Evolutionary conservation across 257 asterid species (phyloP).

Genomic region (Nicotiana undulata): DNA sequence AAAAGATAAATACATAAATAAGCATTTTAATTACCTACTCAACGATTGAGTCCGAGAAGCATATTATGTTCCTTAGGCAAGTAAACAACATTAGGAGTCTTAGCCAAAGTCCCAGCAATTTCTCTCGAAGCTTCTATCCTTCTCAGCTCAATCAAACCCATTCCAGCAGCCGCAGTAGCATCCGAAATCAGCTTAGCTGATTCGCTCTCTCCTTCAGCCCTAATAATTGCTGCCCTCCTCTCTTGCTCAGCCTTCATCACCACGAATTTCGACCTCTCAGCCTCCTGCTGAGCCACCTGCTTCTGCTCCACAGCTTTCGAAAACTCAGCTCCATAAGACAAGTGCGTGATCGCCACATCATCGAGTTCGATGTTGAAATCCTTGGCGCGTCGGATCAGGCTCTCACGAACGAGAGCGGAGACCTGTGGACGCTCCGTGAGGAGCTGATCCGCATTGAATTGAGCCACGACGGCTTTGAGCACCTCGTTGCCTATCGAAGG

Average conservation of each 20-base stretch:
- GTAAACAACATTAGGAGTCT: conserved; percentile 31
- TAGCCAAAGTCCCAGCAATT: conserved; percentile 34
- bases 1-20: not conserved
- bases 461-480: conserved; percentile 86
- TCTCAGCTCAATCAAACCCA: conserved; percentile 35
- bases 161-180: conserved; percentile 39
- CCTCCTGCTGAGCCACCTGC: conserved; percentile 99
- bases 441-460: conserved; percentile 88
- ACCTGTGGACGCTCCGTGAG: conserved; percentile 93
- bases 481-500: conserved; percentile 95
- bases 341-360: conserved; percentile 91
- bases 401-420: conserved; percentile 83
- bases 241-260: conserved; percentile 84
- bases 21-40: conserved; percentile 5
- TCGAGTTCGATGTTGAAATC: conserved; percentile 84
- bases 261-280: conserved; percentile 86
- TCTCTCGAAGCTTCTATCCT: conserved; percentile 43
- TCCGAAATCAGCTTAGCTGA: conserved; percentile 43
- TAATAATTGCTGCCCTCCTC: conserved; percentile 20
- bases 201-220: conserved; percentile 51
- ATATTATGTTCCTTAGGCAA: conserved; percentile 31
- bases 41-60: conserved; percentile 42
- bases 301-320: conserved; percentile 96
- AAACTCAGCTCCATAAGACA: conserved; percentile 86
- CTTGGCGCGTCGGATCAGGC: conserved; percentile 73